A percentile compares a stretch with the other conserved stretches of the same genome.
These are phyloP conservation scores for Cryptococcus sp. DNA, from an alignment of 1,284 basidiomycete species.

Conservation along the genomic window DNA sequence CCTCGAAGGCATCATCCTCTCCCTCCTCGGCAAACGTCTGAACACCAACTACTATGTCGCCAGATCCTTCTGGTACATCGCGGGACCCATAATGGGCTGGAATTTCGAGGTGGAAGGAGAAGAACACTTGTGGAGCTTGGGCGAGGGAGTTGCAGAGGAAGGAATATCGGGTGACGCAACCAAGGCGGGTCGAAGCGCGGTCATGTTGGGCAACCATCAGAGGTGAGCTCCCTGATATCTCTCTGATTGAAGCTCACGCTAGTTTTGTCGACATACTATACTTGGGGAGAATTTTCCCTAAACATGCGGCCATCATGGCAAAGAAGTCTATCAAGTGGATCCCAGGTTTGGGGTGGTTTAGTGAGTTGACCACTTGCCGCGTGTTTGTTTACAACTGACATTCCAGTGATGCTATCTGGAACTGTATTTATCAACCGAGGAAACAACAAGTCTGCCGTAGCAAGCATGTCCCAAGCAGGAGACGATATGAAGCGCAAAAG, in stretches of 20 bases:
- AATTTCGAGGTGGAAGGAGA: slow-evolving; percentile 76
- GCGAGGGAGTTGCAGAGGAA: slow-evolving; percentile 47
- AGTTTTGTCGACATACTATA: slow-evolving; percentile 80
- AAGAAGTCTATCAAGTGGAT: slow-evolving; percentile 84
- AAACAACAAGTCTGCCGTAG: slow-evolving; percentile 68
- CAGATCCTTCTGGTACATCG: slow-evolving; percentile 70
- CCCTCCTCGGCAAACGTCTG: slow-evolving; percentile 62
- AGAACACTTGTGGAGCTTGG: slow-evolving; percentile 61
- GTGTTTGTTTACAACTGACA: not conserved
- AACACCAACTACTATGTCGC: slow-evolving; percentile 86
- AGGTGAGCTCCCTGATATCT: slow-evolving; percentile 42
- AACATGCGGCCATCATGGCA: slow-evolving; percentile 80
- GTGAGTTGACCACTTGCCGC: slow-evolving; percentile 24
- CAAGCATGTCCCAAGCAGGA: slow-evolving; percentile 73
- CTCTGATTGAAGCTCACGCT: slow-evolving; percentile 4
- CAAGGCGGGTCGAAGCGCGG: slow-evolving; percentile 43
- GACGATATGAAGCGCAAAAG: slow-evolving; percentile 69
- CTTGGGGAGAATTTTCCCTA: slow-evolving; percentile 82
- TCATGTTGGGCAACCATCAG: slow-evolving; percentile 91
- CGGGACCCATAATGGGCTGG: slow-evolving; percentile 66
- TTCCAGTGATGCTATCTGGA: slow-evolving; percentile 71
- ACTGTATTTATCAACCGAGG: slow-evolving; percentile 89
- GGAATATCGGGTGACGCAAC: slow-evolving; percentile 29
- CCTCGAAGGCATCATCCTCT: slow-evolving; percentile 63
- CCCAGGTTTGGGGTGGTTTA: slow-evolving; percentile 85